Base-by-base conservation (phyloP, 345 rosid species). In the Kernera saxatilis region DNA sequence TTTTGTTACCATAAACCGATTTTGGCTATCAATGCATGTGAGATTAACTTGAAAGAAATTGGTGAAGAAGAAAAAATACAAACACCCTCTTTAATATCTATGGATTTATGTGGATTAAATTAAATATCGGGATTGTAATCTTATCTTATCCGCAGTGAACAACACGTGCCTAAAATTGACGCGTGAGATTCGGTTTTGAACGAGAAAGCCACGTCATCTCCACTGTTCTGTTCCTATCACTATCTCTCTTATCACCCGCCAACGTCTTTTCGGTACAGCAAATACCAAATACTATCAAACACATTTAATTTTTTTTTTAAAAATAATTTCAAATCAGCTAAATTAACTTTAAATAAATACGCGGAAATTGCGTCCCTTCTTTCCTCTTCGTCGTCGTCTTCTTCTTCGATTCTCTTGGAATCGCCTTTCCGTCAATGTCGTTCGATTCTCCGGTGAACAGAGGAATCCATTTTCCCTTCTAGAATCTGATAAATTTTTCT, bases 261-360 rank as follows among this genome's bases (percentile, higher is more conserved):
- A 74, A 67, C 52, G 67, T 73, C 77, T 73, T 65, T 56, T 65
- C 52, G 59, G 23, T 65, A 56, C 72, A 64, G 71, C 66, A 45
- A 64, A 56, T 17, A 64, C 75, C 62, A 49, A 60, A 48, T 6
- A 0, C 18, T 17, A 39, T 53, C 56, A 53, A 54, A 37, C 51
- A 14, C 25, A 61, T 64, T 64, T 21, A 46, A 6, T 17, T 22
- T 22, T 35, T 6, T 23, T 6, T 1, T 23, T 11, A 2, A 4
- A 2, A 4, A n/a, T 32, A 0, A n/a, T 41, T 39, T 2, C 2
- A 3, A 41, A 19, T 67, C n/a, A 23, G 0, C 48, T 2, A 41
- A 69, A 69, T 60, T 29, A 36, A 59, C 15, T 30, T 44, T 4
- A 30, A 54, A 43, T 43, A 64, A 65, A 45, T 45, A 65, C 1